These are phyloP conservation scores for Phytophthora tentaculata DNA, from an alignment of 352 stramenopile genomes.

Conservation along the genomic window DNA sequence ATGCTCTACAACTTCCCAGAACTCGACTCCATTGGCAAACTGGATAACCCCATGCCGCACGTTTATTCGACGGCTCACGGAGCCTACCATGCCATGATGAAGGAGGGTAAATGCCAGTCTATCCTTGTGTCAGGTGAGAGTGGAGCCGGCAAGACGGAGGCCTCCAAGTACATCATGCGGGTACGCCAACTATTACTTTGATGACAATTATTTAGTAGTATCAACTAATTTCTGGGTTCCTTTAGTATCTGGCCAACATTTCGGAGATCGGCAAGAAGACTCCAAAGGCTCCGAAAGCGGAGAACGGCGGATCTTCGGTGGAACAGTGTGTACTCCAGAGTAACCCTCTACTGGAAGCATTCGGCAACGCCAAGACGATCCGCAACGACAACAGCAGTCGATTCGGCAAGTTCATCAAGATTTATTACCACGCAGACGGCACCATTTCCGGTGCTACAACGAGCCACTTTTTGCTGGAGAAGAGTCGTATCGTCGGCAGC, in stretches of 20 bases:
- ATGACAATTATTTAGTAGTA: constrained; percentile 1
- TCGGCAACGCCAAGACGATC: constrained; percentile 94
- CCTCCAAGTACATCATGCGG: constrained; percentile 93
- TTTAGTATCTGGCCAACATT: constrained; percentile 89
- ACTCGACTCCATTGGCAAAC: constrained; percentile 85
- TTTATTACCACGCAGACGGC: constrained; percentile 92
- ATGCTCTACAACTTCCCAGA: constrained; percentile 93
- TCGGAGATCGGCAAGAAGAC: constrained; percentile 87
- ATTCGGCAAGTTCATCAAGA: constrained; percentile 97
- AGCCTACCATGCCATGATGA: constrained; percentile 82
- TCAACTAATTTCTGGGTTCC: constrained; percentile 8
- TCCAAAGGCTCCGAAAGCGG: constrained; percentile 69
- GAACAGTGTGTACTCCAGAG: constrained; percentile 93
- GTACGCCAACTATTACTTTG: constrained; percentile 34
- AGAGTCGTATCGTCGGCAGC: constrained; percentile 96
- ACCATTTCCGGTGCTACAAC: constrained; percentile 93
- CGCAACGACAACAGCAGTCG: constrained; percentile 97
- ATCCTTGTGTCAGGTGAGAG: constrained; percentile 89
- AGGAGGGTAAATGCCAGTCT: constrained; percentile 84
- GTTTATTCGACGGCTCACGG: constrained; percentile 87
- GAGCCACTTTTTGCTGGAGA: constrained; percentile 98
- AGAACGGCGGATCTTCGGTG: constrained; percentile 68
- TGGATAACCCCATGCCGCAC: constrained; percentile 87
- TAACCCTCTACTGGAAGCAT: constrained; percentile 93
- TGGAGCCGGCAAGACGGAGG: constrained; percentile 89